Conservation (phyloP, 768 basidiomycete genomes). For the Mycena floridula region DNA sequence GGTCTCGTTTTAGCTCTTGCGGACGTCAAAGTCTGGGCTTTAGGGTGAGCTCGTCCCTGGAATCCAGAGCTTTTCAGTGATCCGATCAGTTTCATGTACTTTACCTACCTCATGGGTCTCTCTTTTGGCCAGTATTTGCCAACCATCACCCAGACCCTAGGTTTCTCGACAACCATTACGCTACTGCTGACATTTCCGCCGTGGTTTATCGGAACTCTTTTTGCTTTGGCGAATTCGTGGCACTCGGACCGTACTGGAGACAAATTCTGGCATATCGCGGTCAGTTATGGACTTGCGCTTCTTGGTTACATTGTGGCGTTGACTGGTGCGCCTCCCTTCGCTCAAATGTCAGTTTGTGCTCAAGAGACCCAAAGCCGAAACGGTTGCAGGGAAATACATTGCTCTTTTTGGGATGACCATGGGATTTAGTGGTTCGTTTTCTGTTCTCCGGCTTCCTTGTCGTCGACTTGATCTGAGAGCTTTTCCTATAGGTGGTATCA, state of each 20-base stretch:
- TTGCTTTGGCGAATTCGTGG: constrained; percentile 26
- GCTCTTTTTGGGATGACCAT: constrained; percentile 14
- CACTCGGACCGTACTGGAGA: constrained; percentile 59
- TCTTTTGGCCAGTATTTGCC: constrained; percentile 14
- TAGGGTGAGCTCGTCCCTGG: constrained; percentile 19
- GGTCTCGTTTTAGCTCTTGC: constrained; percentile 30
- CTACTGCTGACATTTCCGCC: constrained; percentile 36
- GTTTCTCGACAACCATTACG: constrained; percentile 28
- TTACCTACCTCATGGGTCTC: constrained; percentile 14
- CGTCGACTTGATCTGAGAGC: too few species aligned
- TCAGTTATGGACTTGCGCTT: constrained; percentile 44
- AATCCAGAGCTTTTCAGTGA: constrained; percentile 7
- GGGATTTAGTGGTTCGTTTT: constrained; percentile 9
- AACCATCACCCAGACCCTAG: constrained; percentile 26
- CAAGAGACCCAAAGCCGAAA: too few species aligned
- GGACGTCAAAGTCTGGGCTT: constrained; percentile 36
- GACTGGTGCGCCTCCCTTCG: constrained; percentile 43
- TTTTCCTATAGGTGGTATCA: constrained; percentile 48
- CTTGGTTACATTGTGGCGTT: constrained; percentile 54
- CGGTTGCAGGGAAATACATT: constrained; percentile 8
- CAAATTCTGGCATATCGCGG: constrained; percentile 50
- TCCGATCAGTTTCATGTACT: constrained; percentile 29
- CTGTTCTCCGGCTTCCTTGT: too few species aligned
- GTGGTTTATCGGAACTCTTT: constrained; percentile 23
- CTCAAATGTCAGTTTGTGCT: too few species aligned